Base-by-base conservation (phyloP, 805 yeast genomes). In the Starmerella lactis-condensi region DNA sequence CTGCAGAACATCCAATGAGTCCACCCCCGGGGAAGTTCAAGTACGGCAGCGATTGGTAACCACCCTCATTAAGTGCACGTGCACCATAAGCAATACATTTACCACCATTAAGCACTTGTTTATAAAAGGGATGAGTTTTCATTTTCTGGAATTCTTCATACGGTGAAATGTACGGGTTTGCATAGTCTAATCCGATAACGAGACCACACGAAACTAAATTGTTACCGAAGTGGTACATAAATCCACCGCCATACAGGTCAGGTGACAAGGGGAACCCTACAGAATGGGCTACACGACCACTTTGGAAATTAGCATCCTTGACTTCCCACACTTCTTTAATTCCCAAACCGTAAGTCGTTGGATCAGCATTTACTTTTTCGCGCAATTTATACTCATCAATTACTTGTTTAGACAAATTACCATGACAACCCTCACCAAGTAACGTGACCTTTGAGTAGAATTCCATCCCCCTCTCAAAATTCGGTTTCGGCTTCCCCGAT, bases 371-470 rank as follows among this genome's bases (percentile, higher is more conserved):
- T 31, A 67, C 63, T 31, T 64, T 60, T 30, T 64, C 61, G 35
- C 95, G 67, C 37, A 89, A 57, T 26, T 72, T 61, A 54, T 57
- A 85, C 44, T 72, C 69, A 32, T 64, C 58, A 32, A 85, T 74
- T 0, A 69, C 73, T 48, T 75, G 67, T 51, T 89, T 85, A 9
- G 83, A 63, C 32, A 89, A 59, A 1, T 94, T 82, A 0, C 98
- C 98, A 54, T 83, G 96, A 51, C 98, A 89, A n/a, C 98, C 98
- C 57, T 89, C 98, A 4, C 93, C 93, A 20, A 89, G 63, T 12
- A 89, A 75, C 0, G 95, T 83, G 37, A 74, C 62, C 45, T 89
- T 69, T 4, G 98, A 79, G 44, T 75, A 89, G 54, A 89, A 89
- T 54, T 81, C 96, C 94, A 89, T 78, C 17, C 98, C 98, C 41